These are phyloP conservation scores for Calonectria hawksworthii DNA, from an alignment of 2,329 filamentous ascomycete genomes.

Conservation along the genomic window DNA sequence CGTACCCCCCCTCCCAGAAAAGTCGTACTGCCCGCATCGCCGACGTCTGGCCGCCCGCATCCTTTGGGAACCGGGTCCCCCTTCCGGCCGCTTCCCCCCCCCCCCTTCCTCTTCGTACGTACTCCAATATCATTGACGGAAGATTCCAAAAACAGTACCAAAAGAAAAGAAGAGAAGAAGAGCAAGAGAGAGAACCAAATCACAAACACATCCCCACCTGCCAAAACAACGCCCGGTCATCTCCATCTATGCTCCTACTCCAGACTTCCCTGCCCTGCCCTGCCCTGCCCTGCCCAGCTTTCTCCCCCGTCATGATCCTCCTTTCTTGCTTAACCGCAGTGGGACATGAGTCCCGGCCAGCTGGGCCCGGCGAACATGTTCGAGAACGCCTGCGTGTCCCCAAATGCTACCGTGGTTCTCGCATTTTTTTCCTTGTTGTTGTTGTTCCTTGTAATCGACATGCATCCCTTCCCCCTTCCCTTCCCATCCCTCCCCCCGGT, in stretches of 20 bases:
- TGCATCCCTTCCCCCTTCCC: not conserved
- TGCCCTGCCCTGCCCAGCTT: not conserved
- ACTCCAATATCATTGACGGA: not conserved
- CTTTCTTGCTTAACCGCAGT: not conserved
- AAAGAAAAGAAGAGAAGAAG: not conserved
- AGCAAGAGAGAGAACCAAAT: not conserved
- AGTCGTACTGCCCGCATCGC: not conserved
- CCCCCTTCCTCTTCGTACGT: not conserved
- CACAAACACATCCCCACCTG: not conserved
- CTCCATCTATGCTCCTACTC: not conserved
- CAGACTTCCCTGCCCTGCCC: not conserved
- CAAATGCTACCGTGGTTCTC: not conserved
- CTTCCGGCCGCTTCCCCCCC: no score
- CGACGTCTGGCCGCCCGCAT: slow-evolving; percentile 16
- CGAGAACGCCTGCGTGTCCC: slow-evolving; percentile 2
- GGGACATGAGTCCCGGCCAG: not conserved
- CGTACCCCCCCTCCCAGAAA: not conserved
- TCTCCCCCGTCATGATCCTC: not conserved
- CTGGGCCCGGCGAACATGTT: slow-evolving; percentile 4
- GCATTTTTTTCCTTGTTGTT: not conserved
- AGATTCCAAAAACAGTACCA: not conserved
- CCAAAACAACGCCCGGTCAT: not conserved
- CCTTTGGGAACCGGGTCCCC: not conserved
- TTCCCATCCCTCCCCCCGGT: not conserved
- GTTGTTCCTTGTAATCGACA: not conserved